Conservation (phyloP, 2,329 filamentous ascomycete species). For the Trichophyton simii region DNA sequence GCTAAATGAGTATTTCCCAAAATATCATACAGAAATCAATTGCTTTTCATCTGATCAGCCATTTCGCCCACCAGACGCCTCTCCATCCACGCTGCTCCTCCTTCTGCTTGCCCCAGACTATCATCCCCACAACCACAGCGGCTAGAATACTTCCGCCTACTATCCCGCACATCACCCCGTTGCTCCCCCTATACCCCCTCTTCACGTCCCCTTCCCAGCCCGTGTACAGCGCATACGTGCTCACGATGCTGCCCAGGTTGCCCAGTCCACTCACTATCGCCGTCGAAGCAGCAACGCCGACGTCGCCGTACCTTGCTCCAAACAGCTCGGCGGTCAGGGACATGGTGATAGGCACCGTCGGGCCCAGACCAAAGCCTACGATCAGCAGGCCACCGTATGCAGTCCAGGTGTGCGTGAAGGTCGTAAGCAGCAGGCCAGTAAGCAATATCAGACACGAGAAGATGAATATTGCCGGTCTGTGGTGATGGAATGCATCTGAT, state of each 20-base stretch:
- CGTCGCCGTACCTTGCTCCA: constrained; percentile 76
- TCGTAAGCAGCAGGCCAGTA: constrained; percentile 63
- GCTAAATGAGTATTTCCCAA: not conserved
- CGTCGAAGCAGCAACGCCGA: constrained; percentile 74
- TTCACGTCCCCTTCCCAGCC: constrained; percentile 74
- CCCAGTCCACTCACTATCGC: constrained; percentile 78
- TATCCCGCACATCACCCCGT: constrained; percentile 79
- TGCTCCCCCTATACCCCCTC: constrained; percentile 67
- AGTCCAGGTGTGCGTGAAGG: constrained; percentile 64
- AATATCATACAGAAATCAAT: not conserved
- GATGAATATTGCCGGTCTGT: constrained; percentile 71
- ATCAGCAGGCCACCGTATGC: constrained; percentile 81
- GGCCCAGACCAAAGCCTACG: constrained; percentile 79
- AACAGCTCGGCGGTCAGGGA: constrained; percentile 87
- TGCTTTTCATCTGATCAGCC: constrained; percentile 6
- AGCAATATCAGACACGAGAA: constrained; percentile 67
- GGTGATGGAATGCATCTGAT: constrained; percentile 72
- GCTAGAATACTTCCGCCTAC: constrained; percentile 59
- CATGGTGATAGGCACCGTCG: constrained; percentile 88
- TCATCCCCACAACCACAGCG: constrained; percentile 52
- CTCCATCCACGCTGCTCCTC: constrained; percentile 25
- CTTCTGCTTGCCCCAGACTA: constrained; percentile 39
- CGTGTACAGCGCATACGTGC: constrained; percentile 78
- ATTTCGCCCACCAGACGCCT: constrained; percentile 20
- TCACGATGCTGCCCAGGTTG: constrained; percentile 74